Evolutionary conservation across 306 rosid species (phyloP).

Genomic region (Medicago arabica): DNA sequence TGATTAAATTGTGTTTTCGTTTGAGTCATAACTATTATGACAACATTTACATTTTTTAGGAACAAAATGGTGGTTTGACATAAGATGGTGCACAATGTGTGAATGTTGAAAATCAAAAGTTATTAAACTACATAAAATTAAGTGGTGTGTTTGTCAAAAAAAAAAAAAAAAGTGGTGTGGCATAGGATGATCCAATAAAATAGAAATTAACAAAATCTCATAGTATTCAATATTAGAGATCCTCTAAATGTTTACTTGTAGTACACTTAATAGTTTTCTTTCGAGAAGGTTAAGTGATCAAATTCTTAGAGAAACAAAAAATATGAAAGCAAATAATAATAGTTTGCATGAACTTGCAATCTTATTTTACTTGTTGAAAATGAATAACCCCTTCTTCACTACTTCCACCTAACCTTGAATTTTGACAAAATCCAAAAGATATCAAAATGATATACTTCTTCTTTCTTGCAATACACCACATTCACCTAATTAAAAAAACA

Average conservation of each 20-base stretch:
- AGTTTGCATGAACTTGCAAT: conserved; percentile 21
- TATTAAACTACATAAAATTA: too few species aligned
- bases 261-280: conserved; percentile 30
- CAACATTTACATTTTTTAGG: too few species aligned
- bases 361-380: conserved; percentile 34
- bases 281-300: conserved; percentile 2
- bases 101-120: too few species aligned
- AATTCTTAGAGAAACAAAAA: conserved; percentile 28
- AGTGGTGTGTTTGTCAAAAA: too few species aligned
- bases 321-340: background rate
- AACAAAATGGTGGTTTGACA: too few species aligned
- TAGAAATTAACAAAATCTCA: background rate
- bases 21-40: too few species aligned
- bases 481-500: conserved; percentile 13
- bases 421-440: conserved; percentile 14
- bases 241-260: conserved; percentile 34
- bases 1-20: too few species aligned
- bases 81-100: too few species aligned
- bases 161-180: too few species aligned
- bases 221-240: background rate
- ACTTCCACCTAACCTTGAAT: conserved; percentile 45
- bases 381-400: conserved; percentile 43
- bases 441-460: conserved; percentile 20
- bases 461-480: conserved; percentile 50
- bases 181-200: too few species aligned